phyloP scores from a whole-genome alignment of 2,329 filamentous ascomycete species.

The Aspergillus pseudoglaucus region DNA sequence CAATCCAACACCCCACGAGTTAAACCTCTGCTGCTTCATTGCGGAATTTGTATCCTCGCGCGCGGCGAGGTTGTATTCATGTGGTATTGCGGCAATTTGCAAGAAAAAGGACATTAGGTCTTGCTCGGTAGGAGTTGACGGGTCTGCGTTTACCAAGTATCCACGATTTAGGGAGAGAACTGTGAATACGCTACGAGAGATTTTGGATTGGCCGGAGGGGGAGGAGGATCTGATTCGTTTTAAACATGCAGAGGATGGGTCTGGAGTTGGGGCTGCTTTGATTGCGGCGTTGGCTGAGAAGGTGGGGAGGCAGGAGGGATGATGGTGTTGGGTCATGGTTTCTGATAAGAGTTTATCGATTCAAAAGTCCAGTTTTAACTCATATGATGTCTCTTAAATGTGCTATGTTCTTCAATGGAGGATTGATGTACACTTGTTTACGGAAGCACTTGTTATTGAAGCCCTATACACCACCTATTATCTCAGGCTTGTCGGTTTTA shows the following conservation, averaged over 20 bases:
- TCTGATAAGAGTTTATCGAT: too few species aligned
- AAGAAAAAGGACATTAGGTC: slow-evolving; percentile 80
- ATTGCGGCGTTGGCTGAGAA: slow-evolving; percentile 61
- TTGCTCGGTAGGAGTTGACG: slow-evolving; percentile 90
- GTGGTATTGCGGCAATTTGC: slow-evolving; percentile 91
- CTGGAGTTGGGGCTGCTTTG: slow-evolving; percentile 80
- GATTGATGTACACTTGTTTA: too few species aligned
- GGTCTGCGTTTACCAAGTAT: slow-evolving; percentile 96
- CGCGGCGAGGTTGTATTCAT: slow-evolving; percentile 82
- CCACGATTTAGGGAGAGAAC: slow-evolving; percentile 90
- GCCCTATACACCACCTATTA: too few species aligned
- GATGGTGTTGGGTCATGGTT: too few species aligned
- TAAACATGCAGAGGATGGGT: slow-evolving; percentile 79
- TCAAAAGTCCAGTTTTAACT: too few species aligned
- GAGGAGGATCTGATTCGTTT: slow-evolving; percentile 76
- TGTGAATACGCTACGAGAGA: slow-evolving; percentile 77
- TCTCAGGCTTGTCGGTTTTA: too few species aligned
- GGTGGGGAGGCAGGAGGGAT: not conserved
- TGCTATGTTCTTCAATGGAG: too few species aligned
- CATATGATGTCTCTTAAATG: too few species aligned
- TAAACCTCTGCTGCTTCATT: slow-evolving; percentile 77
- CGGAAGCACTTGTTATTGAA: too few species aligned
- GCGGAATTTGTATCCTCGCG: slow-evolving; percentile 92
- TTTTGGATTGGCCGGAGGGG: slow-evolving; percentile 78
- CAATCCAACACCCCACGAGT: slow-evolving; percentile 64